A percentile compares a stretch with the other conserved stretches of the same genome.
Conservation (phyloP, 805 yeast genomes). For the Wickerhamomyces chambardii region DNA sequence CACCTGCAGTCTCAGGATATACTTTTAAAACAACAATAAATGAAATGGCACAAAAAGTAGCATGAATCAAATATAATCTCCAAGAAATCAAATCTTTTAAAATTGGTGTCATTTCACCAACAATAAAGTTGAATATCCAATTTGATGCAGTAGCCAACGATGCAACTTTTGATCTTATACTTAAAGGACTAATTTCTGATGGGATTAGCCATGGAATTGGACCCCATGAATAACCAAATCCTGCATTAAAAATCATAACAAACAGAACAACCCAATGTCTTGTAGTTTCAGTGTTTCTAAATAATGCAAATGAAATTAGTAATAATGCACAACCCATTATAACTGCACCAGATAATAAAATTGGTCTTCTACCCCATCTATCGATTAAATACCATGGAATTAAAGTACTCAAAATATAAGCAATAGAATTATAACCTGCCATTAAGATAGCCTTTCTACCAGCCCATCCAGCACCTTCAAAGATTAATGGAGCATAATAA, state of each 20-base stretch:
- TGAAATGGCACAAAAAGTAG: conserved; percentile 65
- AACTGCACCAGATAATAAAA: conserved; percentile 69
- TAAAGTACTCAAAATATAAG: conserved; percentile 57
- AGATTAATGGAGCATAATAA: conserved; percentile 89
- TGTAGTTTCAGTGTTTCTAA: conserved; percentile 39
- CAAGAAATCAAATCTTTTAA: conserved; percentile 69
- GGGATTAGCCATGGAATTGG: conserved; percentile 89
- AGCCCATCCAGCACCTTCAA: conserved; percentile 92
- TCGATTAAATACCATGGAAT: conserved; percentile 93
- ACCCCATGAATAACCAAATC: conserved; percentile 90
- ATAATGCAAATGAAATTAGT: conserved; percentile 53
- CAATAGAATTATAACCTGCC: conserved; percentile 73
- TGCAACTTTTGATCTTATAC: conserved; percentile 84
- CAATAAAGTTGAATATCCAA: conserved; percentile 89
- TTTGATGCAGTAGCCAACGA: conserved; percentile 86
- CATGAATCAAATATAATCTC: conserved; percentile 78
- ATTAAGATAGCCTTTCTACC: conserved; percentile 82
- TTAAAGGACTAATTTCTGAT: conserved; percentile 77
- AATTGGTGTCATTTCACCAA: conserved; percentile 87
- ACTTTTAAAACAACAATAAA: conserved; percentile 60
- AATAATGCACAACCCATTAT: conserved; percentile 69
- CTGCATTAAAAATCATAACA: conserved; percentile 74
- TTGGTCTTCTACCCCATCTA: conserved; percentile 86
- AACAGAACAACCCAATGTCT: conserved; percentile 66
- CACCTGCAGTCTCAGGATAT: conserved; percentile 89